Percentiles rank a stretch among this genome's conserved stretches.
Evolutionary conservation across 2,329 filamentous ascomycete species (phyloP).

Genomic region (Cryphonectria radicalis): DNA sequence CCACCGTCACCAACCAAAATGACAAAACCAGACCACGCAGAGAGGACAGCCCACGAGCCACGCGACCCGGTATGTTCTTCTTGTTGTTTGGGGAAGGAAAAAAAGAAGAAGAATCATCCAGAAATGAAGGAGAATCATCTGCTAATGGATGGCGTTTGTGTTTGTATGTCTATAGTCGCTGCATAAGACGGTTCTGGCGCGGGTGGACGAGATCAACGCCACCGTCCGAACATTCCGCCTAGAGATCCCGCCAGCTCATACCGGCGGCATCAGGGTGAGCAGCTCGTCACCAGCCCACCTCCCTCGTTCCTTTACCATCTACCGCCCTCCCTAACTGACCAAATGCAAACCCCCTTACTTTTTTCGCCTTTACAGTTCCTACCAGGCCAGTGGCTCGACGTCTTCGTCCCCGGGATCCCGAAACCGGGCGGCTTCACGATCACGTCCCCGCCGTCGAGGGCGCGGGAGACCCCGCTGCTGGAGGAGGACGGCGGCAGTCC

Average conservation of each 20-base stretch:
- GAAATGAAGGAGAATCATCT: neutral
- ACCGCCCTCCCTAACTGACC: conserved; percentile 18
- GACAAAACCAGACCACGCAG: conserved; percentile 58
- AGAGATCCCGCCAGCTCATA: conserved; percentile 52
- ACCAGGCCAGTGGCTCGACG: conserved; percentile 88
- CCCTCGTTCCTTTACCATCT: neutral
- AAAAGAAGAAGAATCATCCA: too few relatives aligned
- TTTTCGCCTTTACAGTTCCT: conserved; percentile 60
- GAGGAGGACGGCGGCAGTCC: conserved; percentile 29
- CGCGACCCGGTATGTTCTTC: conserved; percentile 59
- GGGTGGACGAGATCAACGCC: conserved; percentile 68
- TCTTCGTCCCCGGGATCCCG: conserved; percentile 69
- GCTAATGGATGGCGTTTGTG: neutral
- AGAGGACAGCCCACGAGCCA: conserved; percentile 75
- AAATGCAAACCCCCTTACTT: conserved; percentile 30
- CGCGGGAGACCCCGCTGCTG: conserved; percentile 32
- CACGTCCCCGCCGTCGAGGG: conserved; percentile 71
- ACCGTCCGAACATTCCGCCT: conserved; percentile 72
- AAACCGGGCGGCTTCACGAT: conserved; percentile 88
- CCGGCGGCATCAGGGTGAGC: conserved; percentile 52
- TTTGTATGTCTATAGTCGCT: conserved; percentile 47
- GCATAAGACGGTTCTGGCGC: conserved; percentile 63
- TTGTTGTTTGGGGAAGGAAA: too few relatives aligned
- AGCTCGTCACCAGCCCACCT: conserved; percentile 13
- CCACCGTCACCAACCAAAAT: conserved; percentile 15